These are phyloP conservation scores for Orbilia ellipsospora DNA, from an alignment of 2,329 filamentous ascomycete genomes.

Conservation along the genomic window DNA sequence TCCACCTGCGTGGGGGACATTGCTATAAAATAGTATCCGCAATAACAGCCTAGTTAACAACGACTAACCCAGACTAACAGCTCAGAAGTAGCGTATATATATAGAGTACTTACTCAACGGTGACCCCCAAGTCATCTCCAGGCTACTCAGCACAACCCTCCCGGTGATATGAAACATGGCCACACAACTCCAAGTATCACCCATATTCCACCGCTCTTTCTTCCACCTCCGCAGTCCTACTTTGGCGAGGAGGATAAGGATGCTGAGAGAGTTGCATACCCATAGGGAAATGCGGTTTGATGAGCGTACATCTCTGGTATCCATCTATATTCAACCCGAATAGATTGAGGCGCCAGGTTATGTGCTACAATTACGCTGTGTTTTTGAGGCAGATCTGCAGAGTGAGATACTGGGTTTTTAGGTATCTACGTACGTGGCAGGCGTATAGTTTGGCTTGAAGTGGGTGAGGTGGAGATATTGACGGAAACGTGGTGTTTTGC, in stretches of 20 bases:
- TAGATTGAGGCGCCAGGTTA: too few species aligned
- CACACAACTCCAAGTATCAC: slow-evolving; percentile 39
- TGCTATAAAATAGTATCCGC: too few species aligned
- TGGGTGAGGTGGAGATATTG: neutral
- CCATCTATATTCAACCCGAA: too few species aligned
- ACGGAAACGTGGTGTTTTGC: slow-evolving; percentile 40
- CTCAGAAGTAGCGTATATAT: neutral
- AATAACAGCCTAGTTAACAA: too few species aligned
- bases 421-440: too few species aligned
- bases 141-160: slow-evolving; percentile 20
- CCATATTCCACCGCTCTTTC: slow-evolving; percentile 47
- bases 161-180: slow-evolving; percentile 15
- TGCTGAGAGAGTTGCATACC: slow-evolving; percentile 18
- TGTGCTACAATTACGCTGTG: too few species aligned
- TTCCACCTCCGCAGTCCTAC: slow-evolving; percentile 26
- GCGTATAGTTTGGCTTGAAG: neutral
- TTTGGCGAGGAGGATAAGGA: slow-evolving; percentile 14
- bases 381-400: slow-evolving; percentile 32
- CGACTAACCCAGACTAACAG: neutral
- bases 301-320: neutral
- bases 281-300: slow-evolving; percentile 28
- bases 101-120: slow-evolving; percentile 20
- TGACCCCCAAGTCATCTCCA: slow-evolving; percentile 28
- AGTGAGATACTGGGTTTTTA: slow-evolving; percentile 6
- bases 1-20: neutral